Evolutionary conservation across 768 basidiomycete species (phyloP), one percentile per base, ranked within the genome.

Genomic region (Daedaleopsis nitida): DNA sequence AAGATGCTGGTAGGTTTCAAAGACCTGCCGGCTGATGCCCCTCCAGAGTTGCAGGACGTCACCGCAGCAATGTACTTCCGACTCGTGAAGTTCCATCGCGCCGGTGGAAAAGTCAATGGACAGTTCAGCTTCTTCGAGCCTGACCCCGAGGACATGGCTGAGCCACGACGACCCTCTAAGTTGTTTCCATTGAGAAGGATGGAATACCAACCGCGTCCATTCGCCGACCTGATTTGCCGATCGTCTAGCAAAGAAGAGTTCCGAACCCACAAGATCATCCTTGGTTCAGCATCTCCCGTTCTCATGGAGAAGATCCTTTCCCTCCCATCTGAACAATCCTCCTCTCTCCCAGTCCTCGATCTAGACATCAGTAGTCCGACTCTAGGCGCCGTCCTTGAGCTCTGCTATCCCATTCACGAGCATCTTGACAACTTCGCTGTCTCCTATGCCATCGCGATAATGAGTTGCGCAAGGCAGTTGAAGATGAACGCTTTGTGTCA

Each of bases 1-100:
- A 47, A 16, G n/a, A 17, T 14, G 14, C 32, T 49, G 12, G 21
- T 47, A 10, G 17, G 44, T 12, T n/a, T n/a, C n/a, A 8, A n/a
- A 21, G 34, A 45, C 13, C 3, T 39, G 7, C 27, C 45, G 3
- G 8, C 5, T n/a, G 43, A 49, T 2, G 19, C 43, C 5, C 47
- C 47, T 5, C 43, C 17, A 6, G 47, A 45, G n/a, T 19, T 57
- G 14, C 13, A 57, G 24, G 11, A 32, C 11, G 43, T 57, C 45
- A 34, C 43, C 10, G 55, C 55, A 11, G 55, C n/a, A 14, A 32
- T 43, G 13, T 57, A 57, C 14, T 57, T 45, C n/a, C 55, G 45
- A 13, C 43, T 57, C 37, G 21, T 43, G 16, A 54, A 54, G 37
- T 54, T 39, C 39, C 52, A 34, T 16, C 37, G 52, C 16, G 52